These are phyloP conservation scores for Dictyostelium firmibasis DNA, from an alignment of 78 protist species.

Conservation along the genomic window DNA sequence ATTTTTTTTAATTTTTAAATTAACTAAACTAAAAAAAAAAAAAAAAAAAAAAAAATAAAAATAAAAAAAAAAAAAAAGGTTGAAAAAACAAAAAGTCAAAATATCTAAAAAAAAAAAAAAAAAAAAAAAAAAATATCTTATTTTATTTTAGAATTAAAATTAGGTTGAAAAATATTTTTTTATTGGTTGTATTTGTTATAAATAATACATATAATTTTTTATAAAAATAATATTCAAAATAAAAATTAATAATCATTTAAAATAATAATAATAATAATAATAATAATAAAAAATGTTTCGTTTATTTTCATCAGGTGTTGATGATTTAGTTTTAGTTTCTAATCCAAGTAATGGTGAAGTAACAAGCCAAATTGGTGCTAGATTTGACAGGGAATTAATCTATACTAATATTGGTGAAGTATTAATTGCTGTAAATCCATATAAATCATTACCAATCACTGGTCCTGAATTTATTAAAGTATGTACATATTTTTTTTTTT, in stretches of 20 bases:
- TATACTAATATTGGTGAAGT: constrained; percentile 87
- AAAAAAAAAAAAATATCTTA: too few species aligned
- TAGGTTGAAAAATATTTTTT: too few species aligned
- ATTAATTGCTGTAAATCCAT: constrained; percentile 76
- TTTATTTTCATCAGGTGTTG: constrained; percentile 82
- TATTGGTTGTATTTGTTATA: too few species aligned
- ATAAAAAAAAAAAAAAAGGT: too few species aligned
- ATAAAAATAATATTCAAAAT: background rate
- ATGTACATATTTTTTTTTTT: background rate
- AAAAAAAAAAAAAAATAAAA: too few species aligned
- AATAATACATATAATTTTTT: too few species aligned
- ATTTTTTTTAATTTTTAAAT: too few species aligned
- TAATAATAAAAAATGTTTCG: constrained; percentile 49
- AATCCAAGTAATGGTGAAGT: constrained; percentile 70
- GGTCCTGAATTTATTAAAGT: constrained; percentile 83
- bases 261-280: background rate
- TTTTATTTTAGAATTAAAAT: too few species aligned
- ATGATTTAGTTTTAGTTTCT: constrained; percentile 72
- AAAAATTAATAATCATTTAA: background rate
- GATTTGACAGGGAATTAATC: constrained; percentile 79
- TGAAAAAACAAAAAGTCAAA: too few species aligned
- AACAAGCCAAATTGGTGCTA: constrained; percentile 78
- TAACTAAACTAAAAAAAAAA: too few species aligned
- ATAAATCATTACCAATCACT: constrained; percentile 84
- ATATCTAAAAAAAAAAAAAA: too few species aligned